Evolutionary conservation across 2,329 filamentous ascomycete species (phyloP).

Genomic region (Pseudogymnoascus sp.): DNA sequence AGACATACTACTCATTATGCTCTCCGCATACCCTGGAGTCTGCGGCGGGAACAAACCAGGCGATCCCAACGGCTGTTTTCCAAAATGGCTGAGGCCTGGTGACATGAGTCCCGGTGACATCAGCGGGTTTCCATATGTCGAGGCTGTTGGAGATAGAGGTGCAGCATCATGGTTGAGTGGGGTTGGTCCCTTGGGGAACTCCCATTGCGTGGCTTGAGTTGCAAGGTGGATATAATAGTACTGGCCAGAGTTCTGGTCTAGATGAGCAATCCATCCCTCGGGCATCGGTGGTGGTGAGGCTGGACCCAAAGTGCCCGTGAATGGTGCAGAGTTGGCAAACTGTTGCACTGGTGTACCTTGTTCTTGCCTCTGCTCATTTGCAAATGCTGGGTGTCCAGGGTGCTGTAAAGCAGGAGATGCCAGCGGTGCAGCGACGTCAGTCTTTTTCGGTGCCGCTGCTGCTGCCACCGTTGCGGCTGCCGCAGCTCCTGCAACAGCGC

Average conservation of each 20-base stretch:
- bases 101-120: constrained; percentile 59
- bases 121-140: constrained; percentile 66
- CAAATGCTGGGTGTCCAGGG: constrained; percentile 78
- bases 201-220: constrained; percentile 95
- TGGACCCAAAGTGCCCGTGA: constrained; percentile 46
- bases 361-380: constrained; percentile 63
- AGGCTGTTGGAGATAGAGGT: constrained; percentile 74
- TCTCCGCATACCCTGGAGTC: constrained; percentile 76
- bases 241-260: constrained; percentile 91
- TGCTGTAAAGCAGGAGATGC: constrained; percentile 37
- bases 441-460: constrained; percentile 23
- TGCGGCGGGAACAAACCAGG: constrained; percentile 70
- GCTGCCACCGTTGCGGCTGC: constrained; percentile 21
- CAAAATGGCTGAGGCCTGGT: constrained; percentile 47
- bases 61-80: constrained; percentile 63
- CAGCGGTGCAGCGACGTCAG: constrained; percentile 32
- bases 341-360: constrained; percentile 37
- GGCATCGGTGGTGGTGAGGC: constrained; percentile 86
- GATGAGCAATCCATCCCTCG: constrained; percentile 95
- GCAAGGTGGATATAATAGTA: constrained; percentile 98
- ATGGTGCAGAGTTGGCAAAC: constrained; percentile 33
- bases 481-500: constrained; percentile 16
- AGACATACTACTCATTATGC: constrained; percentile 72
- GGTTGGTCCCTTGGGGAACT: constrained; percentile 93
- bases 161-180: constrained; percentile 75